Evolutionary conservation across 345 rosid genomes (phyloP), one percentile per base, ranked within the genome.

Genomic region (Streptanthus diversifolius): DNA sequence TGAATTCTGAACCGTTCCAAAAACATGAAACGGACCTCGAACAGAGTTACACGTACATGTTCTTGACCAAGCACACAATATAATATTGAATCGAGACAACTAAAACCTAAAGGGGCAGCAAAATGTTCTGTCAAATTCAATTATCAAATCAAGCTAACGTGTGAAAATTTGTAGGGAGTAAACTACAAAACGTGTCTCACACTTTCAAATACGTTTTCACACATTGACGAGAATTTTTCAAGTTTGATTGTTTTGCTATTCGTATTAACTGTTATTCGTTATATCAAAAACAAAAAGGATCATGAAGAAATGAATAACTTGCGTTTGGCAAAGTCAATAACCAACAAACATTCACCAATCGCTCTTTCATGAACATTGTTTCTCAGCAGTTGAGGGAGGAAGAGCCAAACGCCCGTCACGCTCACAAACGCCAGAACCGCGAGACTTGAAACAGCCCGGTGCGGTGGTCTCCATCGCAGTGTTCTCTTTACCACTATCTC

Each of bases 401-500:
- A 87, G 63, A 87, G 56, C 84, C 88, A 81, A 66, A 66, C 43
- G 2, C 80, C 83, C 0, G 92, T 85, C 30, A 75, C 71, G 4
- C 53, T 67, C 57, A 84, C 71, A 67, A 90, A 90, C 44, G 18
- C 69, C 49, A 87, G 3, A 43, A 80, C 75, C 56, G 82, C 40
- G 0, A 81, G 59, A 45, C 85, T 68, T 0, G 91, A 83, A 8
- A 83, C 52, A 19, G 39, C 71, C 29, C 61, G 57, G 15, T 63
- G 79, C 32, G 81, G 51, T 80, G 56, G 55, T 74, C 74, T 82
- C 74, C 64, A 73, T 43, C 49, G 41, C 1, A 40, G 27, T 54
- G 69, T 71, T 61, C 27, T 65, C 81, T 92, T 90, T 19, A 62
- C 72, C 7, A 49, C 81, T 39, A 85, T 66, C 85, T 92, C 95